Base-by-base conservation (phyloP, 2,329 filamentous ascomycete genomes). In the Chaetomiaceae sp. region DNA sequence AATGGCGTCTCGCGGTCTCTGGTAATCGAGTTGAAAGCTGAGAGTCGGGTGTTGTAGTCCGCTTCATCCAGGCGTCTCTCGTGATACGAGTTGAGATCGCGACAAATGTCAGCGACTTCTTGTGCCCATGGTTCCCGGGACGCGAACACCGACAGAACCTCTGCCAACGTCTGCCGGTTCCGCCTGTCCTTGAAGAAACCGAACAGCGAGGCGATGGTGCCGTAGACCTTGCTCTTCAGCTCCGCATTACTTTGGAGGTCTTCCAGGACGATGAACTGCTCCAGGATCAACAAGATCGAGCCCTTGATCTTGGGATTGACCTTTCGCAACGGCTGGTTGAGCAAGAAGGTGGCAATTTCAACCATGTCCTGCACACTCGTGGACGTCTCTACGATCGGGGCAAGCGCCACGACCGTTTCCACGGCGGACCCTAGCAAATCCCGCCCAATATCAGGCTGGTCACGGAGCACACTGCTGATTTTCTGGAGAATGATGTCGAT, bases 271-370 rank as follows among this genome's bases (percentile, higher is more conserved):
- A 95, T 75, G 54, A 96, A 94, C 50, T 84, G 80, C 60, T 93
- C 81, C 15, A 97, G 68, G 42, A 95, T 87, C 36, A 83, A 75
- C 30, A 98, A 70, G 27, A 98, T 74, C 17, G 83, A 81, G 6
- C 85, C 80, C 69, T 97, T 97, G 7, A 86, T 85, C 57, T 81
- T 87, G 0, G 88, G 87, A 53, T 78, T 90, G 27, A 97, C 88
- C 43, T 84, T 77, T 51, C 86, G 82, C 19, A 85, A 79, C n/a
- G 91, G 89, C 58, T 95, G 89, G 52, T 85, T 81, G 26, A 97
- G 76, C 29, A 96, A 74, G 62, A 86, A 91, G 9, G 84, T 83
- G 1, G 85, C 84, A 40, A 94, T 88, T 49, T 84, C 80, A 30
- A 95, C 79, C 47, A 96, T 75, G 37, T 84, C 83, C n/a, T 79